Percentiles rank a stretch among this genome's conserved stretches.
Conservation (phyloP, 2,329 filamentous ascomycete species). For the Ceratocystis colombiana region DNA sequence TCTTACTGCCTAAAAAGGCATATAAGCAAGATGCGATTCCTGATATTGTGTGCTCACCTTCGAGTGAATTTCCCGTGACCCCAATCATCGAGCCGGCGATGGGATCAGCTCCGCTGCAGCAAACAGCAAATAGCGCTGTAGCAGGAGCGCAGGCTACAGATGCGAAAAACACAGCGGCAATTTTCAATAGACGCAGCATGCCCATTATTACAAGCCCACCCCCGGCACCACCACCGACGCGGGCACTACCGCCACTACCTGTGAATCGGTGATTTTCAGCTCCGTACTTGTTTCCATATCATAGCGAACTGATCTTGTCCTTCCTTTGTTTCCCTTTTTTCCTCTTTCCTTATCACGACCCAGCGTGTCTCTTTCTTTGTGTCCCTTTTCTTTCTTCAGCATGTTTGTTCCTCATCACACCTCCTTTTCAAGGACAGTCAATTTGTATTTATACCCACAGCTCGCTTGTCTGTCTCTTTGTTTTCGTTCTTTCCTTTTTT, state of each 20-base stretch:
- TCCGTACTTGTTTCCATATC: background rate
- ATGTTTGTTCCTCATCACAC: background rate
- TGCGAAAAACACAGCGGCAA: background rate
- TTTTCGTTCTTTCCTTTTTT: background rate
- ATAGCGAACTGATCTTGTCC: background rate
- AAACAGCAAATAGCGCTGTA: background rate
- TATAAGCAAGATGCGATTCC: background rate
- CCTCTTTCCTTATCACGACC: background rate
- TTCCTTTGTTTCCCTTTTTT: background rate
- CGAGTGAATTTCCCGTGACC: slow-evolving; percentile 11
- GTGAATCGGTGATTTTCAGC: slow-evolving; percentile 28
- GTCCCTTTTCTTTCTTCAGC: slow-evolving; percentile 3
- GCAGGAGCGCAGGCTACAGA: background rate
- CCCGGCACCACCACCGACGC: slow-evolving; percentile 45
- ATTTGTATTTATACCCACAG: slow-evolving; percentile 10
- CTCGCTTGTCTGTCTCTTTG: background rate
- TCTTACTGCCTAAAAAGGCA: slow-evolving; percentile 14
- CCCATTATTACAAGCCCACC: slow-evolving; percentile 43
- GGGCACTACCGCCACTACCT: slow-evolving; percentile 46
- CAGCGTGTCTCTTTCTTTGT: slow-evolving; percentile 1
- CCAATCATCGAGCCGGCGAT: background rate
- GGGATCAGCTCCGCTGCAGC: background rate
- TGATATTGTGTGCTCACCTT: slow-evolving; percentile 16
- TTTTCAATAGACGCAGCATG: slow-evolving; percentile 40
- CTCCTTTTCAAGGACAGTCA: background rate